Evolutionary conservation across 192 early-diverging fungal species (phyloP).

Genomic region (Entophlyctis luteolus): DNA sequence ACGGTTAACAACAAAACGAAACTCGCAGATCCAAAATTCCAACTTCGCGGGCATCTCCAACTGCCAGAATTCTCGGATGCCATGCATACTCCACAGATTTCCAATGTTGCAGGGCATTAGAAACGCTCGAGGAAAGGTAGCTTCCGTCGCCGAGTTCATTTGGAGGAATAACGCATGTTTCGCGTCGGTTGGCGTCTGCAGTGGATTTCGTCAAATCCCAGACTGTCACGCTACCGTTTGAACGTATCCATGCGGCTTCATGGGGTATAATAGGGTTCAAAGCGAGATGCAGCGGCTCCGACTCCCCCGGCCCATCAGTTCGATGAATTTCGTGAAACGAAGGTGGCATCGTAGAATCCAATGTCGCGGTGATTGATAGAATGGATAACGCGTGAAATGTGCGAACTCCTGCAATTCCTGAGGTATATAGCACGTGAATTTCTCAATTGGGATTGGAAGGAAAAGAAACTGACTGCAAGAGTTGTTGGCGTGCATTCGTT

Average conservation of each 20-base stretch:
- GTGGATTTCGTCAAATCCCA: slow-evolving; percentile 23
- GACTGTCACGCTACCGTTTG: background rate
- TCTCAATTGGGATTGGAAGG: background rate
- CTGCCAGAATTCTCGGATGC: slow-evolving; percentile 14
- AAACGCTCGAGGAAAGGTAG: background rate
- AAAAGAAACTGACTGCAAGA: background rate
- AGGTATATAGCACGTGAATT: background rate
- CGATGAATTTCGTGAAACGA: slow-evolving; percentile 16
- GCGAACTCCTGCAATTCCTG: slow-evolving; percentile 8
- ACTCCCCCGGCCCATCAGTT: background rate
- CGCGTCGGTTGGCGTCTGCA: background rate
- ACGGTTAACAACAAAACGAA: background rate
- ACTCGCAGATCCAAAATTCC: slow-evolving; percentile 16
- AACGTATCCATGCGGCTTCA: slow-evolving; percentile 22
- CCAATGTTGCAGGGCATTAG: background rate
- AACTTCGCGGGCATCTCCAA: slow-evolving; percentile 3
- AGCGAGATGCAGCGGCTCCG: slow-evolving; percentile 7
- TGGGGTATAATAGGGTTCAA: slow-evolving; percentile 13
- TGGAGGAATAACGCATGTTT: background rate
- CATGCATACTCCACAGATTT: slow-evolving; percentile 17
- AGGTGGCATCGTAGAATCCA: background rate
- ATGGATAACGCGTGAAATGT: background rate
- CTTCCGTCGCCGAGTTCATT: background rate
- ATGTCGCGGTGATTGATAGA: background rate
- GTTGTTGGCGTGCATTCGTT: background rate